Evolutionary conservation across 202 grass and related monocot species (phyloP), one percentile per base, ranked within the genome.

Genomic region (Panicum hallii): DNA sequence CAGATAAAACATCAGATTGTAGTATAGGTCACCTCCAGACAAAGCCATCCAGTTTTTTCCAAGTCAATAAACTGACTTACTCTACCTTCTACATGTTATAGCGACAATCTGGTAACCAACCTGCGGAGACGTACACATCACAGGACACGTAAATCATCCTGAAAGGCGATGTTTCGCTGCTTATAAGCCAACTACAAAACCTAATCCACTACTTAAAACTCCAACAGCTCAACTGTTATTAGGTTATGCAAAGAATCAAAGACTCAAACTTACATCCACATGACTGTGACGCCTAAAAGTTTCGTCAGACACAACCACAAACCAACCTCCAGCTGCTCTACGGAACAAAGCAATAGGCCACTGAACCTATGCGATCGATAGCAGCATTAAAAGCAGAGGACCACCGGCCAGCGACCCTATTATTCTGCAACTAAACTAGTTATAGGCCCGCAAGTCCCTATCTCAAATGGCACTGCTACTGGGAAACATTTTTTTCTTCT

Each of bases 341-440:
- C 28, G 28, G 43, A 87, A 84, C 48, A 47, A 82, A 78, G 60
- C 28, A 82, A 79, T 73, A 74, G 26, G 70, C 55, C 75, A 75
- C 52, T 65, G 68, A 83, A 79, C 63, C 62, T 77, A 49, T 62
- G 28, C 15, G 47, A 34, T 71, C 64, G 42, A 83, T 74, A 79
- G 84, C 50, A 67, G 74, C 71, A 72, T 72, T 88, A 19, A 88
- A 66, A 84, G 70, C 75, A 36, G 30, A 57, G 89, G 89, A 91
- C 85, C 85, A 91, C 71, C 61, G 0, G 44, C 70, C 80, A 90
- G 75, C 75, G n/a, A 79, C 67, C 75, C 55, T 84, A 87, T 88
- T 88, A 88, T 88, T 81, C 32, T 66, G 65, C 89, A 76, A 81
- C 78, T 71, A 77, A 84, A 91, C 77, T 80, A 77, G 54, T 64